Conservation (phyloP, 805 yeast genomes). For the Scheffersomyces coipomensis region DNA sequence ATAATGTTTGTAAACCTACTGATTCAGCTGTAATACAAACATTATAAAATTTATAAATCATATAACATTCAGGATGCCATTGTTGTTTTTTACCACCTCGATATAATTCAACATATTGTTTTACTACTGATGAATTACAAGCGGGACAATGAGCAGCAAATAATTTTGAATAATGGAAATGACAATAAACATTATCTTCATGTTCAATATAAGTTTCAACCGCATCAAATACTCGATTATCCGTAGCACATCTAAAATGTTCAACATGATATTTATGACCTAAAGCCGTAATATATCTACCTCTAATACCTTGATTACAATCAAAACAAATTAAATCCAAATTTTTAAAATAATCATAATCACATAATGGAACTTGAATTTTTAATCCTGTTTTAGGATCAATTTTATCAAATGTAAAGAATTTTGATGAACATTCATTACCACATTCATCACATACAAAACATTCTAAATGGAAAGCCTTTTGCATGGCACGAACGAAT, state of each 20-base stretch:
- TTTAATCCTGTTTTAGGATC: slow-evolving; percentile 37
- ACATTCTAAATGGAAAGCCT: slow-evolving; percentile 82
- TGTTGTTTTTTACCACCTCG: slow-evolving; percentile 90
- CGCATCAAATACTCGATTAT: slow-evolving; percentile 81
- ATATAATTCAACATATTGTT: slow-evolving; percentile 90
- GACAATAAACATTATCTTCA: slow-evolving; percentile 80
- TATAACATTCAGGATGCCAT: slow-evolving; percentile 99
- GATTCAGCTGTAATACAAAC: slow-evolving; percentile 68
- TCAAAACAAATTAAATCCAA: slow-evolving; percentile 81
- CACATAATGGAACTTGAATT: slow-evolving; percentile 64
- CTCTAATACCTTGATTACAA: slow-evolving; percentile 83
- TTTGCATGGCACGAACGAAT: slow-evolving; percentile 79
- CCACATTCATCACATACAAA: slow-evolving; percentile 86
- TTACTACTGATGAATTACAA: slow-evolving; percentile 84
- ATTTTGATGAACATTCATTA: slow-evolving; percentile 75
- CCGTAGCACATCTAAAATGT: slow-evolving; percentile 89
- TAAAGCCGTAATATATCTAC: slow-evolving; percentile 90
- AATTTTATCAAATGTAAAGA: slow-evolving; percentile 64
- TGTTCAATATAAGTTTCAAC: slow-evolving; percentile 93
- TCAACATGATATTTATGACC: slow-evolving; percentile 92
- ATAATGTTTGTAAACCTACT: slow-evolving; percentile 42
- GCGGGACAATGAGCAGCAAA: slow-evolving; percentile 93
- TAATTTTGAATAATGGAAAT: slow-evolving; percentile 82
- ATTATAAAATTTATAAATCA: slow-evolving; percentile 97
- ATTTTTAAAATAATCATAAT: slow-evolving; percentile 85